Conservation (phyloP, 768 basidiomycete genomes). For the Amanita thiersii region DNA sequence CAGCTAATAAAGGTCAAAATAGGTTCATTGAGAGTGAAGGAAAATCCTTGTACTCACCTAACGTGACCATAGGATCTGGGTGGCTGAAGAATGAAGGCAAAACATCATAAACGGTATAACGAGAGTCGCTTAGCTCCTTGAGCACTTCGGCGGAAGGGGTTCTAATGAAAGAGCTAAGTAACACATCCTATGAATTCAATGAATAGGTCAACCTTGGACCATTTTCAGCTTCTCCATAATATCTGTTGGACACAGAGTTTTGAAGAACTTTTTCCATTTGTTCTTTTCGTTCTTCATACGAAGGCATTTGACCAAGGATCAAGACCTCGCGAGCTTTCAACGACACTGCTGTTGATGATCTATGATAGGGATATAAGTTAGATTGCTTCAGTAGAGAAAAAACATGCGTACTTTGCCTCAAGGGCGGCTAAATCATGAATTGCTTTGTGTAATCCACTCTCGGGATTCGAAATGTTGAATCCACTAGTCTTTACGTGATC, state of each 20-base stretch:
- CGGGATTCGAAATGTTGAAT: constrained; percentile 66
- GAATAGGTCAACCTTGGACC: constrained; percentile 44
- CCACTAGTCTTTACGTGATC: constrained; percentile 85
- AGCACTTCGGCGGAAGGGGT: constrained; percentile 81
- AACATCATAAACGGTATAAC: constrained; percentile 96
- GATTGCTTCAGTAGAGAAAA: background rate
- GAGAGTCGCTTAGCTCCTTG: constrained; percentile 90
- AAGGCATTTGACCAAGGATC: constrained; percentile 93
- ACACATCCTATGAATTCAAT: constrained; percentile 8
- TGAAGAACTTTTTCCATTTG: constrained; percentile 96
- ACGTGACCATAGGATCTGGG: constrained; percentile 71
- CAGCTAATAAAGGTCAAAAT: constrained; percentile 41
- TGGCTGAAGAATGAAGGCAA: constrained; percentile 94
- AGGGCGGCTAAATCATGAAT: constrained; percentile 77
- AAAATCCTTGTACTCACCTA: constrained; percentile 58
- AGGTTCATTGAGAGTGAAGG: background rate
- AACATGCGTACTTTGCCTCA: constrained; percentile 68
- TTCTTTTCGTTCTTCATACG: constrained; percentile 85
- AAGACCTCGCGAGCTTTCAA: constrained; percentile 96
- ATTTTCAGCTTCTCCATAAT: constrained; percentile 79
- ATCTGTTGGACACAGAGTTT: constrained; percentile 76
- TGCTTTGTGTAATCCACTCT: constrained; percentile 67
- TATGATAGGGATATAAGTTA: constrained; percentile 18
- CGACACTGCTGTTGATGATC: constrained; percentile 86
- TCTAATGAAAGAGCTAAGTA: constrained; percentile 27